Evolutionary conservation across 2,329 filamentous ascomycete species (phyloP), one percentile per base, ranked within the genome.

Genomic region (Paramyrothecium roridum): DNA sequence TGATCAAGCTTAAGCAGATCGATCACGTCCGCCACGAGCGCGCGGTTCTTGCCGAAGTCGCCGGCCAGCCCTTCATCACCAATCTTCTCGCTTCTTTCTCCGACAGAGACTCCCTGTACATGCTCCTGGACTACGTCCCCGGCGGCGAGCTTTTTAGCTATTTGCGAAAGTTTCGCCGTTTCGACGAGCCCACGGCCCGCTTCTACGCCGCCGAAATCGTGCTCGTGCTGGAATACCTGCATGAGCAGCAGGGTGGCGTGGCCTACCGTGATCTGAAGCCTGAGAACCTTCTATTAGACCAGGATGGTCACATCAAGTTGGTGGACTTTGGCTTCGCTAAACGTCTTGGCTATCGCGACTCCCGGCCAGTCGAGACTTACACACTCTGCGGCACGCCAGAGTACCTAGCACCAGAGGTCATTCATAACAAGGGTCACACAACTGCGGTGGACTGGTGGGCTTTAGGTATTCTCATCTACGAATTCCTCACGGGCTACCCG

Each of bases 321-420:
- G 90, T 93, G 4, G 90, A 93, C 71, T 93, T 93, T 75, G 90
- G 90, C 12, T 93, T 93, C 67, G 90, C 90, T 48, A 93, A 93
- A 78, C 84, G 88, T 59, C 79, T 93, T 22, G 87, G 89, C 40
- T 75, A 77, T 61, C 65, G 73, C 54, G 75, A 76, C 48, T 75
- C 77, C 48, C 71, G 73, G 33, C 77, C 79, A 7, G 76, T 79
- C 51, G 89, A 93, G 73, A 93, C 90, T 7, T 93, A 93, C 65
- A 93, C 90, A 3, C 80, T 93, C 26, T 93, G 90, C 71, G 90
- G 90, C 52, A 93, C 90, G 2, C 90, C 90, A 48, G 90, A 93
- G 68, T 93, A 93, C 70, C 84, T 93, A 48, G 90, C 90, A 2
- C 90, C 90, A 6, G 90, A 93, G 74, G 90, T 93, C 46, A 93